Evolutionary conservation across 208 protist species (phyloP).

Genomic region (Strigomonas galati): DNA sequence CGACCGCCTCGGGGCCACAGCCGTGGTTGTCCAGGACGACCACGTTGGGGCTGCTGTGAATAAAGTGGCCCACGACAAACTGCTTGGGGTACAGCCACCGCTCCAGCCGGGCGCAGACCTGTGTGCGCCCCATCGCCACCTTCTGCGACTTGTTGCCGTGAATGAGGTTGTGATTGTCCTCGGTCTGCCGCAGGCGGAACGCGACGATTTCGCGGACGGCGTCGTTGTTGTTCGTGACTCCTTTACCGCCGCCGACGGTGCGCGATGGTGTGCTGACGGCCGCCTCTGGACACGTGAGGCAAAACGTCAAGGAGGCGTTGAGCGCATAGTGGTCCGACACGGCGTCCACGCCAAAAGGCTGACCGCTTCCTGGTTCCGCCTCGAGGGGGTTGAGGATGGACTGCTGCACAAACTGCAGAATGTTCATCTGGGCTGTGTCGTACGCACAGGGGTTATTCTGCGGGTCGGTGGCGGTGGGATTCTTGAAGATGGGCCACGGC

Average conservation of each 20-base stretch:
- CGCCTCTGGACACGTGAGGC: constrained; percentile 54
- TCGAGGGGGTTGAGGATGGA: constrained; percentile 54
- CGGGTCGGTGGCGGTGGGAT: constrained; percentile 12
- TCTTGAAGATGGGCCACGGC: constrained; percentile 73
- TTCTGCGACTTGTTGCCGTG: constrained; percentile 49
- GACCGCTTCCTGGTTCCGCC: constrained; percentile 23
- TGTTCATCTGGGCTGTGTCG: constrained; percentile 32
- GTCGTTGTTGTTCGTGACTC: constrained; percentile 32
- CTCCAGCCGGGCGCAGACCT: constrained; percentile 78
- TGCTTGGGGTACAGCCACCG: constrained; percentile 78
- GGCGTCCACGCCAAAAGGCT: constrained; percentile 52
- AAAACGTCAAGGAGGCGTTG: constrained; percentile 58
- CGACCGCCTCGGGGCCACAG: constrained; percentile 29
- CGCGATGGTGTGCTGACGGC: constrained; percentile 49
- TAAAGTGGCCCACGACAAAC: constrained; percentile 60
- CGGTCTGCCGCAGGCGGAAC: constrained; percentile 71
- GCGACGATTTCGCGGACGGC: constrained; percentile 77
- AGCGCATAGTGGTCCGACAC: constrained; percentile 72
- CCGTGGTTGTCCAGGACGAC: constrained; percentile 71
- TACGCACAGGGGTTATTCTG: constrained; percentile 15
- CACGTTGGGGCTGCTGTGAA: constrained; percentile 64
- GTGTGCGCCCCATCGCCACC: constrained; percentile 70
- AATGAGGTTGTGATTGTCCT: constrained; percentile 83
- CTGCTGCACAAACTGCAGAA: constrained; percentile 72
- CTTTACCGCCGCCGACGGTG: constrained; percentile 25